Conservation (phyloP, 371 early-diverging fungal genomes). For the Mycotypha africana region DNA sequence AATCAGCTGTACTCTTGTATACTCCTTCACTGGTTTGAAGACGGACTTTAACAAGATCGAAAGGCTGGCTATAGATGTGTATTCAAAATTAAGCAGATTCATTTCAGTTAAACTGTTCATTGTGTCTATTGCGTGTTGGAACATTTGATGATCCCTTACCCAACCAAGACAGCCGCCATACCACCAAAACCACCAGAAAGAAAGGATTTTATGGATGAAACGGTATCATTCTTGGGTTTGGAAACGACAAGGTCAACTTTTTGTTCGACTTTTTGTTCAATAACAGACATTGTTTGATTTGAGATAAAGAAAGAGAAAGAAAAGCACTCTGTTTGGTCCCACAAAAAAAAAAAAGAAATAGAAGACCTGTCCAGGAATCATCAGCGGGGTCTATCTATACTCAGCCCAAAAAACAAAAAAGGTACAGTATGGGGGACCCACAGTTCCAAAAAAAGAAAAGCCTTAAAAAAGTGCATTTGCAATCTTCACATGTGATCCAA, state of each 20-base stretch:
- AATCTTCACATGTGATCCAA: too few species aligned
- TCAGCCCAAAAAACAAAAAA: too few species aligned
- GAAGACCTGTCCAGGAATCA: too few species aligned
- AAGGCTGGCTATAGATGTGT: slow-evolving; percentile 54
- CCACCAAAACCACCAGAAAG: slow-evolving; percentile 94
- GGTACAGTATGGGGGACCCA: too few species aligned
- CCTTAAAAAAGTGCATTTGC: too few species aligned
- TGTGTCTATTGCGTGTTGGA: neutral
- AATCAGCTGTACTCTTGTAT: slow-evolving; percentile 87
- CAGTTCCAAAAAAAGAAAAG: too few species aligned
- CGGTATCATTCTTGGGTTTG: slow-evolving; percentile 20
- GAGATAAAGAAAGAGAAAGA: neutral
- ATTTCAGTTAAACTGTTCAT: too few species aligned
- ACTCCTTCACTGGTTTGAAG: slow-evolving; percentile 83
- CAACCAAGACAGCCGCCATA: slow-evolving; percentile 70
- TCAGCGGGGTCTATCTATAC: too few species aligned
- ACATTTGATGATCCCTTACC: slow-evolving; percentile 27
- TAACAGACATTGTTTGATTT: slow-evolving; percentile 5
- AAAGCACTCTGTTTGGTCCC: too few species aligned
- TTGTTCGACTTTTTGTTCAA: too few species aligned
- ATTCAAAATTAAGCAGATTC: too few species aligned
- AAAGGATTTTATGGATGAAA: slow-evolving; percentile 79
- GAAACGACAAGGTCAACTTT: slow-evolving; percentile 2
- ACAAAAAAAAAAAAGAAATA: too few species aligned
- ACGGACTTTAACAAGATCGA: slow-evolving; percentile 88